These are phyloP conservation scores for Arthrinium phaeospermum DNA, from an alignment of 2,329 filamentous ascomycete genomes.

Conservation along the genomic window DNA sequence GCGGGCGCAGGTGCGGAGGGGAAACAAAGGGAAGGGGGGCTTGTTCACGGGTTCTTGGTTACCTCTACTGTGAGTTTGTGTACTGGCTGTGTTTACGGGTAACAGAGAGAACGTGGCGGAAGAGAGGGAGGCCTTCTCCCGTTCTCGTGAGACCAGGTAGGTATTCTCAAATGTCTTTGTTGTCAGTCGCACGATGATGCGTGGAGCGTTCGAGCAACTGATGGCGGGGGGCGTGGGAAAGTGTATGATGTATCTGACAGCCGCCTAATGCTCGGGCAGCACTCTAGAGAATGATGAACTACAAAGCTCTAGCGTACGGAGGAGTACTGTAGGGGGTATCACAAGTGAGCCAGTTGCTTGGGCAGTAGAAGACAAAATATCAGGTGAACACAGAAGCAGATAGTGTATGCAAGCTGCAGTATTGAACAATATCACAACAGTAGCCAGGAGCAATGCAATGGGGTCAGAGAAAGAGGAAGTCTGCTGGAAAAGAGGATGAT, in stretches of 20 bases:
- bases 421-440: neutral
- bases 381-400: neutral
- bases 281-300: neutral
- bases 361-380: neutral
- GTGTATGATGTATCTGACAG: neutral
- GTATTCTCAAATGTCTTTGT: neutral
- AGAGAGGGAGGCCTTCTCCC: neutral
- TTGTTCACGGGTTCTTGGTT: neutral
- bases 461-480: neutral
- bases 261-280: neutral
- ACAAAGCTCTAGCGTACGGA: neutral
- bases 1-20: neutral
- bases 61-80: neutral
- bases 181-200: neutral
- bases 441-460: neutral
- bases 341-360: neutral
- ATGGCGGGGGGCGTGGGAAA: neutral
- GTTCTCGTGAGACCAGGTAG: neutral
- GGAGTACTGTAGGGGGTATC: neutral
- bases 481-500: constrained; percentile 11
- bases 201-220: neutral
- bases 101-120: neutral
- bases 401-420: neutral
- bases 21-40: neutral
- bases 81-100: neutral